Conservation (phyloP, 2,329 filamentous ascomycete genomes). For the Fusarium ambrosium region DNA sequence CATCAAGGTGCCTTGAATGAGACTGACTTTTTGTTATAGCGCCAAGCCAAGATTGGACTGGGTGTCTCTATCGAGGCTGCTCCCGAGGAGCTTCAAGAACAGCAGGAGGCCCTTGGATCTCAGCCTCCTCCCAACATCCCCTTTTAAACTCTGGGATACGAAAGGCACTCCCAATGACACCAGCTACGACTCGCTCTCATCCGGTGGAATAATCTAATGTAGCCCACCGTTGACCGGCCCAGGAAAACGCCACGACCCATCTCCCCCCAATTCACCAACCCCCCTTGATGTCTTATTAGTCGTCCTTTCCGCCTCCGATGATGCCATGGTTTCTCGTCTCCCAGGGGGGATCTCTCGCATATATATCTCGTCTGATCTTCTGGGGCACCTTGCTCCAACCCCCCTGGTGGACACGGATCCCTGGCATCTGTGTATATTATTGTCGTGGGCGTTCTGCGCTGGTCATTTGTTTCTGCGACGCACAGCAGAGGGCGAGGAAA, state of each 20-base stretch:
- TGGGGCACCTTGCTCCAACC: conserved; percentile 15
- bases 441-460: conserved; percentile 36
- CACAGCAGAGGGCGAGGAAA: conserved; percentile 22
- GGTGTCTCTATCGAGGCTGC: conserved; percentile 92
- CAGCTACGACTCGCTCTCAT: conserved; percentile 36
- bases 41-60: conserved; percentile 94
- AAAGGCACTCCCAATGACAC: conserved; percentile 32
- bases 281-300: conserved; percentile 50
- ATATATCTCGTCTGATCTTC: conserved; percentile 22
- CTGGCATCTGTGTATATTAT: conserved; percentile 49
- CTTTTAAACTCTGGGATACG: conserved; percentile 64
- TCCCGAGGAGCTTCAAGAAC: conserved; percentile 87
- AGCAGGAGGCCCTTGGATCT: conserved; percentile 74
- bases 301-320: conserved; percentile 41
- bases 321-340: conserved; percentile 29
- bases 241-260: conserved; percentile 37
- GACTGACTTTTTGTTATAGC: conserved; percentile 66
- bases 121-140: conserved; percentile 71
- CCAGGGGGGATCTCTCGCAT: conserved; percentile 16
- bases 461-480: conserved; percentile 34
- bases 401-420: conserved; percentile 1
- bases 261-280: conserved; percentile 26
- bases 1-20: not conserved
- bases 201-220: conserved; percentile 48
- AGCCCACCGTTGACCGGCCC: conserved; percentile 42